Conservation (phyloP, 1,139 yeast genomes). For the Sugiyamaella castrensis region DNA sequence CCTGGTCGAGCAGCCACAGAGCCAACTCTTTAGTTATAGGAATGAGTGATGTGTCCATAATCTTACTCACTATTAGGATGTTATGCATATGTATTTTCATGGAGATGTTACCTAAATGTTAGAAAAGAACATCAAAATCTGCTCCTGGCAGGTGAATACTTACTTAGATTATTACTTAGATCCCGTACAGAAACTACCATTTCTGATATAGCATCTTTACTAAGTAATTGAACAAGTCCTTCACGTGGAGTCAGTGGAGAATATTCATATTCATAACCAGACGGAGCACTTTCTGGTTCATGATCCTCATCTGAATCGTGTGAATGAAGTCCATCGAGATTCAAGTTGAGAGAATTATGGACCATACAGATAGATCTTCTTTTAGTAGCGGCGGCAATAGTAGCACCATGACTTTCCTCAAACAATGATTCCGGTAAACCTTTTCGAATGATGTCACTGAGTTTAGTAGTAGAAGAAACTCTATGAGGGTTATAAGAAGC, state of each 20-base stretch:
- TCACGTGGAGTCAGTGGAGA: conserved; percentile 18
- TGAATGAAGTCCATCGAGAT: conserved; percentile 8
- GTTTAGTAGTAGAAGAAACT: conserved; percentile 11
- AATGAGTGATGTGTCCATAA: conserved; percentile 59
- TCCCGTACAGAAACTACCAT: conserved; percentile 44
- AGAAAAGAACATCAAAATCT: neutral
- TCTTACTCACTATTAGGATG: conserved; percentile 66
- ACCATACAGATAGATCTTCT: conserved; percentile 25
- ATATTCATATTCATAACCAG: conserved; percentile 1
- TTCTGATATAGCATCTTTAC: conserved; percentile 41
- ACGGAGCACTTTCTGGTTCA: conserved; percentile 11
- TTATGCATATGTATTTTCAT: conserved; percentile 59
- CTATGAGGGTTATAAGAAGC: conserved; percentile 6
- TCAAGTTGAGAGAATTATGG: conserved; percentile 25
- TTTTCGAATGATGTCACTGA: conserved; percentile 14
- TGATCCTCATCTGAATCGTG: conserved; percentile 10
- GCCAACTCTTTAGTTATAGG: conserved; percentile 55
- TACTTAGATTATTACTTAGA: conserved; percentile 39
- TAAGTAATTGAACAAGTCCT: conserved; percentile 22
- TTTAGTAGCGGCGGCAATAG: conserved; percentile 8
- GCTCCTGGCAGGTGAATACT: conserved; percentile 8
- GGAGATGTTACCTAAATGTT: conserved; percentile 37
- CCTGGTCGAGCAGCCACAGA: conserved; percentile 51
- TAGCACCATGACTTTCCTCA: conserved; percentile 5
- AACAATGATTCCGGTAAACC: conserved; percentile 14